These are phyloP conservation scores for Aureobasidium lini DNA, from an alignment of 2,329 filamentous ascomycete species.

Conservation along the genomic window DNA sequence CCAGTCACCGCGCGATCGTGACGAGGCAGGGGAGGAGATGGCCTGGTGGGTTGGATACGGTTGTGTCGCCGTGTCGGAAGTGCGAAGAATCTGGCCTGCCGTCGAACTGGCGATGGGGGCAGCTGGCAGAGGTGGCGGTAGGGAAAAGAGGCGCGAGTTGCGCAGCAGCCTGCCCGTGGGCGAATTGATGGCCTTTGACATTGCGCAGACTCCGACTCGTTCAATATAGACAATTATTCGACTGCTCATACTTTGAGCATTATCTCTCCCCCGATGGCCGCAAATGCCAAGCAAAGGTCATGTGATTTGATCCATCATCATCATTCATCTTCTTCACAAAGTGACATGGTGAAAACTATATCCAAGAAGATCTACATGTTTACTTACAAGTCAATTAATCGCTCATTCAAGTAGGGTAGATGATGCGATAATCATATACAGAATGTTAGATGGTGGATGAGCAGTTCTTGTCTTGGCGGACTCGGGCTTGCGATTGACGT, in stretches of 20 bases:
- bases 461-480: neutral
- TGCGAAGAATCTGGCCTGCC: slow-evolving; percentile 42
- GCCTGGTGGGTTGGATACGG: slow-evolving; percentile 76
- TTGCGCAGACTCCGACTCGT: slow-evolving; percentile 12
- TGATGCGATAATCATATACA: too few species aligned
- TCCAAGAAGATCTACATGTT: neutral
- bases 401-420: too few species aligned
- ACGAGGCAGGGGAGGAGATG: slow-evolving; percentile 67
- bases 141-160: slow-evolving; percentile 80
- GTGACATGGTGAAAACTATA: neutral
- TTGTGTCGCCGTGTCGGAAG: slow-evolving; percentile 64
- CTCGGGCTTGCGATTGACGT: neutral
- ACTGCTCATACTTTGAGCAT: neutral
- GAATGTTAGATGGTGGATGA: too few species aligned
- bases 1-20: slow-evolving; percentile 77
- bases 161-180: slow-evolving; percentile 66
- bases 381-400: too few species aligned
- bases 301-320: neutral
- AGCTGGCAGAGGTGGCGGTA: slow-evolving; percentile 66
- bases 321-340: neutral
- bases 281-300: slow-evolving; percentile 5
- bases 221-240: neutral
- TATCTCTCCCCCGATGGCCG: neutral
- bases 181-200: slow-evolving; percentile 39
- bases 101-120: slow-evolving; percentile 41